Percentiles rank a stretch among this genome's conserved stretches.
Conservation (phyloP, 2,329 filamentous ascomycete species). For the Penicillium digitatum region DNA sequence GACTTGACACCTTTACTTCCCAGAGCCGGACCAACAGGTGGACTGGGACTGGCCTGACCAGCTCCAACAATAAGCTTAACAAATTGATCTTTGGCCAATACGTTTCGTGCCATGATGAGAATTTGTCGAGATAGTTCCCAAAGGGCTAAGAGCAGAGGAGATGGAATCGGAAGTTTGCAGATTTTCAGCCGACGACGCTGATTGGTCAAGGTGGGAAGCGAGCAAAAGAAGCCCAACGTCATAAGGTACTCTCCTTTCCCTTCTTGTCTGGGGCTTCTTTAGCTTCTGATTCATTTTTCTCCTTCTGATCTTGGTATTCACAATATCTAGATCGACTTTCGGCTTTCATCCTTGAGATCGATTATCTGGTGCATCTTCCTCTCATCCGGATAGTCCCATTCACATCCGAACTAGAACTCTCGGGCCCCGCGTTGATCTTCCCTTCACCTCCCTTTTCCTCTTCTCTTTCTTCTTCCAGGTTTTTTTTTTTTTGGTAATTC, state of each 20-base stretch:
- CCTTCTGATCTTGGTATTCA: background rate
- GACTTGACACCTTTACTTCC: constrained; percentile 98
- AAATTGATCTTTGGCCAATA: constrained; percentile 62
- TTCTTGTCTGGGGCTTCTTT: background rate
- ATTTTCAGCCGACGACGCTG: constrained; percentile 19
- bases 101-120: constrained; percentile 50
- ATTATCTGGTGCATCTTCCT: constrained; percentile 1
- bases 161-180: constrained; percentile 15
- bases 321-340: background rate
- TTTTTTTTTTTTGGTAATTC: background rate
- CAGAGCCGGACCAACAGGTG: constrained; percentile 90
- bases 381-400: constrained; percentile 14
- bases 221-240: constrained; percentile 23
- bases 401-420: constrained; percentile 26
- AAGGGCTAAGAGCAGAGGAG: background rate
- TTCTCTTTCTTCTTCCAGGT: constrained; percentile 11
- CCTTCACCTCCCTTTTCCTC: constrained; percentile 22
- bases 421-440: constrained; percentile 36
- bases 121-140: background rate
- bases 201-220: constrained; percentile 23
- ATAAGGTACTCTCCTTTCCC: constrained; percentile 8
- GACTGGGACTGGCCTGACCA: constrained; percentile 89
- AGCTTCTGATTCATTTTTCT: background rate
- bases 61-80: constrained; percentile 98
- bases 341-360: background rate